Conservation (phyloP, 192 early-diverging fungal species). For the Geranomyces variabilis region DNA sequence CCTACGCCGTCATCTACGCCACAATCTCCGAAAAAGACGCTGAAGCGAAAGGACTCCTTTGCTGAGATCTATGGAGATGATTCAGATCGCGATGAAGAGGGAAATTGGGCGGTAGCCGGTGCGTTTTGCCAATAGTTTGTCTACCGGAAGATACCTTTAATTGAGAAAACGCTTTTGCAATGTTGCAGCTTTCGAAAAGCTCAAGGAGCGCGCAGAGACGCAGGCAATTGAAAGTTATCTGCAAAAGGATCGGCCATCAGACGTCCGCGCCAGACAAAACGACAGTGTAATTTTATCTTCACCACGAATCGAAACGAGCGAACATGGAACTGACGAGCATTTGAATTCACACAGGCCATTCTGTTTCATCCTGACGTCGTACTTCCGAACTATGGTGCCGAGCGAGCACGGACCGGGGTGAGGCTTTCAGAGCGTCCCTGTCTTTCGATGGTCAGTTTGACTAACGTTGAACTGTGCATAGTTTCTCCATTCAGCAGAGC, state of each 20-base stretch:
- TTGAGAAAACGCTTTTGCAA: background rate
- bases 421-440: background rate
- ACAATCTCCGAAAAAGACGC: background rate
- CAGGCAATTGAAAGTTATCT: slow-evolving; percentile 16
- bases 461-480: background rate
- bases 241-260: background rate
- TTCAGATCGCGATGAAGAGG: slow-evolving; percentile 23
- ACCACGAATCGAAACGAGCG: too few species aligned
- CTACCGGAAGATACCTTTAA: background rate
- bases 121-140: background rate
- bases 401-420: background rate
- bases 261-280: background rate
- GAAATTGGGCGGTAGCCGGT: slow-evolving; percentile 27
- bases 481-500: background rate
- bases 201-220: slow-evolving; percentile 13
- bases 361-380: slow-evolving; percentile 19
- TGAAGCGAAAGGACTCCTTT: slow-evolving; percentile 10
- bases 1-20: background rate
- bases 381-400: background rate
- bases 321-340: background rate
- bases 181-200: slow-evolving; percentile 14
- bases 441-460: background rate
- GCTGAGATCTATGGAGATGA: slow-evolving; percentile 16
- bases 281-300: background rate
- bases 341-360: background rate